These are phyloP conservation scores for Leccinum sublutescens DNA, from an alignment of 768 basidiomycete species.

Conservation along the genomic window DNA sequence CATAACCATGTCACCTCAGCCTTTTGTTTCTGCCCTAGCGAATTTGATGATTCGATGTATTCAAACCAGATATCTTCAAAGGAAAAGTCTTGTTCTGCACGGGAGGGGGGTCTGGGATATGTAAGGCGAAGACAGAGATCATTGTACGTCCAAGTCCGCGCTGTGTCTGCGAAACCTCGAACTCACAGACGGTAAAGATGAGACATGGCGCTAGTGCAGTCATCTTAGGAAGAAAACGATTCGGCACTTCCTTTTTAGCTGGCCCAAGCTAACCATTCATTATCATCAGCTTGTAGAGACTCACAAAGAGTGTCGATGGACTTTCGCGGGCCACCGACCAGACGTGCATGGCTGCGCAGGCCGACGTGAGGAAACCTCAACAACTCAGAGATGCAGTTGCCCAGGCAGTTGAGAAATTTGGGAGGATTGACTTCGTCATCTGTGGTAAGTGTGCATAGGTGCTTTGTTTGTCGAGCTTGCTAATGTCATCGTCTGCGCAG, in stretches of 20 bases:
- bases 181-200: conserved; percentile 50
- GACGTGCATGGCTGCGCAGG: conserved; percentile 68
- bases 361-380: conserved; percentile 79
- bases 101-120: conserved; percentile 92
- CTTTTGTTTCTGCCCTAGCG: conserved; percentile 44
- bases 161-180: neutral
- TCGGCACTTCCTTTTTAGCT: neutral
- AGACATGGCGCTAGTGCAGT: conserved; percentile 75
- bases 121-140: conserved; percentile 81
- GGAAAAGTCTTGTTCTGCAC: conserved; percentile 92
- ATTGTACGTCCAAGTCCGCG: conserved; percentile 50
- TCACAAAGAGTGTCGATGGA: conserved; percentile 66
- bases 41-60: conserved; percentile 62
- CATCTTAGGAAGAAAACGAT: conserved; percentile 88
- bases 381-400: conserved; percentile 73
- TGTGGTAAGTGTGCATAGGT: conserved; percentile 56
- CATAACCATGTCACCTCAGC: conserved; percentile 37
- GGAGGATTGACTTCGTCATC: conserved; percentile 91
- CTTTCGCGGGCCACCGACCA: conserved; percentile 68
- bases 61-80: conserved; percentile 79
- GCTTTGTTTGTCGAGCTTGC: neutral
- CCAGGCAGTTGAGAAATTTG: conserved; percentile 71
- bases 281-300: conserved; percentile 59
- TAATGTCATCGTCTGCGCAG: conserved; percentile 36
- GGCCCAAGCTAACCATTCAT: conserved; percentile 2